Evolutionary conservation across 139 green algal genomes (phyloP).

Genomic region (Chlorella ohadii): DNA sequence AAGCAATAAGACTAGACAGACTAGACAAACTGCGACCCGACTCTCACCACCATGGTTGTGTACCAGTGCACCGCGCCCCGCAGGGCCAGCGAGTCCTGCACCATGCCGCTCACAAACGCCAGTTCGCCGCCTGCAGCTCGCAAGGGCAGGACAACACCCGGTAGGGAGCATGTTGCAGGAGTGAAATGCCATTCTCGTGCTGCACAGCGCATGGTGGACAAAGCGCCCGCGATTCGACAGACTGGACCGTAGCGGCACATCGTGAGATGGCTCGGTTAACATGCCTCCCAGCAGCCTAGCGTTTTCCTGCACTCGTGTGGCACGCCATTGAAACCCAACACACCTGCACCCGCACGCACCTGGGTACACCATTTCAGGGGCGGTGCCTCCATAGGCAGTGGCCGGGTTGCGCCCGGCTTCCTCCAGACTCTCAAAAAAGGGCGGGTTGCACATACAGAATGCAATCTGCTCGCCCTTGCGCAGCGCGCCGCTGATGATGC

Average conservation of each 20-base stretch:
- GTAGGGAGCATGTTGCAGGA: too few species aligned
- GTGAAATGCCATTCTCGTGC: too few species aligned
- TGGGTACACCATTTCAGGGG: slow-evolving; percentile 88
- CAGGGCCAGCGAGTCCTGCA: slow-evolving; percentile 81
- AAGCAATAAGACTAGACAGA: too few species aligned
- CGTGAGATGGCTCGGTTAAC: too few species aligned
- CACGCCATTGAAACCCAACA: too few species aligned
- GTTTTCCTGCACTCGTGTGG: too few species aligned
- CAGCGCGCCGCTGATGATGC: slow-evolving; percentile 35
- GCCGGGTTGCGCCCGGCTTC: slow-evolving; percentile 84
- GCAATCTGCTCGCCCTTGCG: slow-evolving; percentile 49
- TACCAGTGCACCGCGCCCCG: slow-evolving; percentile 74
- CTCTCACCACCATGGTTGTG: slow-evolving; percentile 80
- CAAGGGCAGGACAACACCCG: too few species aligned
- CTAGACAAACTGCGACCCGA: too few species aligned
- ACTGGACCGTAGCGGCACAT: too few species aligned
- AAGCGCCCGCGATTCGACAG: too few species aligned
- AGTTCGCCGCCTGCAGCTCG: slow-evolving; percentile 86
- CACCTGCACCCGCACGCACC: slow-evolving; percentile 71
- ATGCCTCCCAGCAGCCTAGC: too few species aligned
- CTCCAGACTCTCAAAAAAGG: slow-evolving; percentile 90
- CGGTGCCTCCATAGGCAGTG: slow-evolving; percentile 80
- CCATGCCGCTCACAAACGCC: slow-evolving; percentile 88
- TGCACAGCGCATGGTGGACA: too few species aligned
- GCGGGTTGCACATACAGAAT: slow-evolving; percentile 97